Base-by-base conservation (phyloP, 768 basidiomycete species). In the Pleurotus cornucopiae region DNA sequence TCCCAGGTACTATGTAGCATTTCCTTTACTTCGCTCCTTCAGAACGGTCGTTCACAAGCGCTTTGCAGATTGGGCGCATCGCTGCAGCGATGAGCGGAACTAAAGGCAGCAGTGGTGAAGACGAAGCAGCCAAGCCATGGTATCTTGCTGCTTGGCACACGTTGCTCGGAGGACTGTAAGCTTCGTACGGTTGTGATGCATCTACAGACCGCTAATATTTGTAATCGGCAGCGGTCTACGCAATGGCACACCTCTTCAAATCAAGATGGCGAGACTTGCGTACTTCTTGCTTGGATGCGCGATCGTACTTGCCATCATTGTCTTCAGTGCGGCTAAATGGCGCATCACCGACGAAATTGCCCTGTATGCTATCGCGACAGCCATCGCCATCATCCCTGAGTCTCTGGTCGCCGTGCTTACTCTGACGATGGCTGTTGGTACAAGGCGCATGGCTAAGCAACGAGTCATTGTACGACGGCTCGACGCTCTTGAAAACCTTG, bases 381-480 rank as follows among this genome's bases (percentile, higher is more conserved):
- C 71, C 23, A 71, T 76, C 37, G 64, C 72, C 40, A 73, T 76
- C 47, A 73, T 75, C 25, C 74, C 75, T 2, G 75, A 75, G 63
- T 71, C 73, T 3, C 68, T 76, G 34, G 70, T 76, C 52, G 78
- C 76, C 9, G 75, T 80, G 37, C 68, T 85, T 61, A 79, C 81
- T 2, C 72, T 85, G 43, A 86, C 84, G 11, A 73, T 86, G 67
- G 81, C 84, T 5, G 74, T 80, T 21, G 83, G 82, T 0, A 80
- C 81, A 1, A 71, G 75, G 49, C 76, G 77, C 52, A 81, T 85
- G 65, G 82, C 81, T 2, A 73, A 67, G 14, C 48, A 83, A 63
- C 76, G 85, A 58, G 85, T 85, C 30, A 78, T 87, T 55, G 82
- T 85, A 12, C 75, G 83, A 34, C 76, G 81, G 52, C 75, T 87